phyloP scores from a whole-genome alignment of 345 rosid species.

The Populus pruinosa region DNA sequence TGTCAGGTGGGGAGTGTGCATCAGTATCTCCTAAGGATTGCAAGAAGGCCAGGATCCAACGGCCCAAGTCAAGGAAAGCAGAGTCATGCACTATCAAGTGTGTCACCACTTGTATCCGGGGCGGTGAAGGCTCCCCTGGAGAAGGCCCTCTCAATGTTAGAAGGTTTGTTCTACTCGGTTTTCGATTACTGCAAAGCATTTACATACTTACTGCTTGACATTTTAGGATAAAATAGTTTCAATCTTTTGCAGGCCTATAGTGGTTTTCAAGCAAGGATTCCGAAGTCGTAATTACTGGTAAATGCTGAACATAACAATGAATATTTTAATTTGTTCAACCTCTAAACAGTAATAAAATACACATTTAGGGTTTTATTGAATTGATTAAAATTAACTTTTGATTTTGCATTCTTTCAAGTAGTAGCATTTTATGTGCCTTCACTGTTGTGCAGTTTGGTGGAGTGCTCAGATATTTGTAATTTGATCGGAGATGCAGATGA shows the following conservation, averaged over 20 bases:
- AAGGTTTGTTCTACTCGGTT: constrained; percentile 32
- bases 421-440: background rate
- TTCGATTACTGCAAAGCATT: background rate
- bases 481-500: constrained; percentile 73
- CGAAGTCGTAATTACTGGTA: constrained; percentile 89
- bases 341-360: background rate
- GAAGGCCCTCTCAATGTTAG: constrained; percentile 82
- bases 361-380: too few species aligned
- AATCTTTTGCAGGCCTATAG: constrained; percentile 49
- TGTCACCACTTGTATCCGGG: constrained; percentile 69
- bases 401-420: background rate
- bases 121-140: constrained; percentile 80
- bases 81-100: constrained; percentile 84
- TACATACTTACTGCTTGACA: background rate
- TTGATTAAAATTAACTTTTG: too few species aligned
- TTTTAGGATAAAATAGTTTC: background rate
- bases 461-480: constrained; percentile 88
- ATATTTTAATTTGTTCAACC: background rate
- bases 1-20: constrained; percentile 54
- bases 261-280: constrained; percentile 87
- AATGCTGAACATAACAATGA: background rate
- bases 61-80: constrained; percentile 78
- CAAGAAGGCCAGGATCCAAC: constrained; percentile 71
- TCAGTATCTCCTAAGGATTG: constrained; percentile 45
- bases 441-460: constrained; percentile 64